These are phyloP conservation scores for Wickerhamiella brachini DNA, from an alignment of 805 yeast species.

Conservation along the genomic window DNA sequence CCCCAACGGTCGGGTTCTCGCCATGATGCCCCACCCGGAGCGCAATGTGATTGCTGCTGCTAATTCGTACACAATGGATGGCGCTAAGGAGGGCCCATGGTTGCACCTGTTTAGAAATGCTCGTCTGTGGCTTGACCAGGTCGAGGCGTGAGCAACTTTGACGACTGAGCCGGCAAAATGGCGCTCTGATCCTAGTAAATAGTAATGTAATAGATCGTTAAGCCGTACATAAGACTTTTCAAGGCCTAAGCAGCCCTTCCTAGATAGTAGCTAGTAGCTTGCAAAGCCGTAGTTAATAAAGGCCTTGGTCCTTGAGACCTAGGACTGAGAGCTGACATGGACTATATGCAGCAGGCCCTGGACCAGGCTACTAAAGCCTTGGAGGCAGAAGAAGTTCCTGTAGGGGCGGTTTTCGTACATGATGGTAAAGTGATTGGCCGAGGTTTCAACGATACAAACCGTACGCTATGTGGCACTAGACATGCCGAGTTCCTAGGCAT, in stretches of 20 bases:
- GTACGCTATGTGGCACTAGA: slow-evolving; percentile 69
- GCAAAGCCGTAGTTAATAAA: too few relatives aligned
- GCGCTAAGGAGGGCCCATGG: slow-evolving; percentile 60
- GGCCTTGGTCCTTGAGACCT: too few relatives aligned
- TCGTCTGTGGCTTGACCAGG: slow-evolving; percentile 64
- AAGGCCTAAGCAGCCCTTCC: too few relatives aligned
- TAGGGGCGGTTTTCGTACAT: slow-evolving; percentile 62
- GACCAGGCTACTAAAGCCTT: slow-evolving; percentile 49
- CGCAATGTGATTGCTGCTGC: slow-evolving; percentile 79
- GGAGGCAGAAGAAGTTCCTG: slow-evolving; percentile 63
- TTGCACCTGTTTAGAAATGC: slow-evolving; percentile 83
- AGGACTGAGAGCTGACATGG: background rate
- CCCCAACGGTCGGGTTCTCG: slow-evolving; percentile 87
- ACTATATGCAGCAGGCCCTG: slow-evolving; percentile 26
- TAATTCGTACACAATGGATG: slow-evolving; percentile 74
- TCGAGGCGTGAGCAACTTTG: background rate
- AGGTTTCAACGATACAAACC: slow-evolving; percentile 80
- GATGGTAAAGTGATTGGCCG: slow-evolving; percentile 43
- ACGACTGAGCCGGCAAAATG: too few relatives aligned
- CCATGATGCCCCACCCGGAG: slow-evolving; percentile 99
- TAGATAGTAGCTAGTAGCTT: too few relatives aligned
- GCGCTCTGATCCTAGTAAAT: too few relatives aligned
- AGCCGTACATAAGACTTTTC: too few relatives aligned
- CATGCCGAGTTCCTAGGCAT: slow-evolving; percentile 91
- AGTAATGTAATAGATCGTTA: too few relatives aligned